Evolutionary conservation across 805 yeast species (phyloP).

Genomic region (Saccharomycopsis babjevae): DNA sequence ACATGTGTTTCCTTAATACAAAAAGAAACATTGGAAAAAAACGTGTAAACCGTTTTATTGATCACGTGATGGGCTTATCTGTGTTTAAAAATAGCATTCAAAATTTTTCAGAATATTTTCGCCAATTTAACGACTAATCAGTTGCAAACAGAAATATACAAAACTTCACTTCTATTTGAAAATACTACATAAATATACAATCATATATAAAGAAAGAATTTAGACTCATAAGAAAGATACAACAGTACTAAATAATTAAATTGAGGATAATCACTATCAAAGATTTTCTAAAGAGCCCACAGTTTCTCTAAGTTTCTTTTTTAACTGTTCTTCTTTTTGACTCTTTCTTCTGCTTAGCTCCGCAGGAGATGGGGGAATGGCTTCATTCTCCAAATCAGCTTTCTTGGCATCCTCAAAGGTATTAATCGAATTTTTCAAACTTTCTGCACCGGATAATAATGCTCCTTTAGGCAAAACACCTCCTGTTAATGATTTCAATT

Average conservation of each 20-base stretch:
- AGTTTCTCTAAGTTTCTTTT: constrained; percentile 21
- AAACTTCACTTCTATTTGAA: neutral
- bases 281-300: constrained; percentile 3
- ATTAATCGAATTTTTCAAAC: constrained; percentile 55
- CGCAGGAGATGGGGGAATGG: constrained; percentile 70
- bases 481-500: constrained; percentile 60
- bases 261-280: neutral
- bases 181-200: neutral
- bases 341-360: constrained; percentile 38
- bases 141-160: neutral
- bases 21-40: neutral
- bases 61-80: neutral
- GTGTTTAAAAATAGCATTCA: neutral
- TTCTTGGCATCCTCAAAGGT: constrained; percentile 76
- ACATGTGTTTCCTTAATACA: neutral
- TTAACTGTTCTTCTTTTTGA: constrained; percentile 36
- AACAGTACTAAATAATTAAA: neutral
- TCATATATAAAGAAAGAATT: neutral
- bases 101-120: neutral
- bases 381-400: constrained; percentile 77
- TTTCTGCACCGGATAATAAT: constrained; percentile 72
- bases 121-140: neutral
- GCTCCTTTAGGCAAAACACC: constrained; percentile 84
- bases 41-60: neutral
- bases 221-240: neutral